Conservation (phyloP, 208 protist species). For the Porcisia deanei region DNA sequence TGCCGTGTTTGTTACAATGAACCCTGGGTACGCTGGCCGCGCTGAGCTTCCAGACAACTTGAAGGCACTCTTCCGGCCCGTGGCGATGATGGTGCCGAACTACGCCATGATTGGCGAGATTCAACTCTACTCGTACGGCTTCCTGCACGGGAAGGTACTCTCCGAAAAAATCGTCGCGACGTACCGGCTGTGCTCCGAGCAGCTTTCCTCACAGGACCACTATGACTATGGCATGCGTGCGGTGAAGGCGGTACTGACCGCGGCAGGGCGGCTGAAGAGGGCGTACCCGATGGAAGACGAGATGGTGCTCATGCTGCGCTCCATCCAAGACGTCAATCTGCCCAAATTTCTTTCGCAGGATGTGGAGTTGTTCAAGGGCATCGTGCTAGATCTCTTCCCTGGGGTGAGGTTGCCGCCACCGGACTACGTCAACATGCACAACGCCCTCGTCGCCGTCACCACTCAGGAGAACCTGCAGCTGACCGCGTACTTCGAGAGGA, state of each 20-base stretch:
- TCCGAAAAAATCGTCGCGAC: conserved; percentile 96
- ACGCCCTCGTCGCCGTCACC: conserved; percentile 66
- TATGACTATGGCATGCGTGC: conserved; percentile 98
- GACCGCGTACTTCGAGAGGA: conserved; percentile 90
- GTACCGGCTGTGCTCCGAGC: conserved; percentile 96
- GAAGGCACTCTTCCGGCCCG: conserved; percentile 98
- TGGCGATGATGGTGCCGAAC: conserved; percentile 98
- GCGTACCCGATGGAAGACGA: conserved; percentile 93
- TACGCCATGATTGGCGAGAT: conserved; percentile 99
- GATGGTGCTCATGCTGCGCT: conserved; percentile 94
- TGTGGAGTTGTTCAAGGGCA: conserved; percentile 96
- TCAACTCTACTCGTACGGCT: conserved; percentile 97
- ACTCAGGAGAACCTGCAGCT: conserved; percentile 82
- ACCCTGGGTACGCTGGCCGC: conserved; percentile 97
- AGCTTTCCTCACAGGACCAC: conserved; percentile 97
- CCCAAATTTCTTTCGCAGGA: conserved; percentile 96
- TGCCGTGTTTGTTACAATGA: conserved; percentile 98
- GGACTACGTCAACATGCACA: conserved; percentile 90
- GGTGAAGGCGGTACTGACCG: conserved; percentile 95
- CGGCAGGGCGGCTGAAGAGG: conserved; percentile 92
- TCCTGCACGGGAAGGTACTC: conserved; percentile 92
- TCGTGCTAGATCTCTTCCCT: conserved; percentile 95
- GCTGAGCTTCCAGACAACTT: conserved; percentile 98
- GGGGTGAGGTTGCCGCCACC: conserved; percentile 82
- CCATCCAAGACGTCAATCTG: conserved; percentile 95